Evolutionary conservation across 352 stramenopile species (phyloP).

Genomic region (Globisporangium megalacanthum): DNA sequence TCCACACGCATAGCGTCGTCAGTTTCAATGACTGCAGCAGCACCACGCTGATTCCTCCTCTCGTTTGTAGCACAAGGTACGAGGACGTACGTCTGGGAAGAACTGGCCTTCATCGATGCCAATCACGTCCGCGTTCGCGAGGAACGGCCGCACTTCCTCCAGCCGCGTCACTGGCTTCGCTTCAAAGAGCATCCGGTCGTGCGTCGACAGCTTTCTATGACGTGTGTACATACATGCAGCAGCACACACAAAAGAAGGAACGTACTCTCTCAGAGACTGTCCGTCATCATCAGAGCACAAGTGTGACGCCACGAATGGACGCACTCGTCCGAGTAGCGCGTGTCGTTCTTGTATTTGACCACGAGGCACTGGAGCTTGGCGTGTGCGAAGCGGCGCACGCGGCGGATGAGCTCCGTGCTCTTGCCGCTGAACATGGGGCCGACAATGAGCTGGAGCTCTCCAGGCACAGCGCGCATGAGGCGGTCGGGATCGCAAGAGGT

Average conservation of each 20-base stretch:
- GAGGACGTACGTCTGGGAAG: constrained; percentile 57
- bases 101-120: constrained; percentile 86
- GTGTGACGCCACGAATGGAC: constrained; percentile 5
- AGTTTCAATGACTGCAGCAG: not conserved
- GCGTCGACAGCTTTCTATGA: constrained; percentile 60
- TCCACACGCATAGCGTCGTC: not conserved
- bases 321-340: constrained; percentile 68
- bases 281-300: not conserved
- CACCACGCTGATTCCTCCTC: not conserved
- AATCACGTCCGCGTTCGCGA: constrained; percentile 77
- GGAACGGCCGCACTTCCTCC: constrained; percentile 42
- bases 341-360: constrained; percentile 79
- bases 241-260: not conserved
- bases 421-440: constrained; percentile 88
- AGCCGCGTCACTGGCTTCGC: constrained; percentile 55
- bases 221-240: not conserved
- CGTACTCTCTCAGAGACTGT: no score
- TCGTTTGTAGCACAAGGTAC: not conserved
- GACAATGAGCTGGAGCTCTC: constrained; percentile 78
- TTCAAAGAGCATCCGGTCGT: constrained; percentile 71
- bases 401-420: constrained; percentile 81
- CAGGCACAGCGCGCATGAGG: constrained; percentile 24
- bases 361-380: constrained; percentile 75
- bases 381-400: constrained; percentile 76
- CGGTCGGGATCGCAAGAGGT: not conserved